Percentiles rank a stretch among this genome's conserved stretches.
Evolutionary conservation across 257 asterid genomes (phyloP).

Genomic region (Echium plantagineum): DNA sequence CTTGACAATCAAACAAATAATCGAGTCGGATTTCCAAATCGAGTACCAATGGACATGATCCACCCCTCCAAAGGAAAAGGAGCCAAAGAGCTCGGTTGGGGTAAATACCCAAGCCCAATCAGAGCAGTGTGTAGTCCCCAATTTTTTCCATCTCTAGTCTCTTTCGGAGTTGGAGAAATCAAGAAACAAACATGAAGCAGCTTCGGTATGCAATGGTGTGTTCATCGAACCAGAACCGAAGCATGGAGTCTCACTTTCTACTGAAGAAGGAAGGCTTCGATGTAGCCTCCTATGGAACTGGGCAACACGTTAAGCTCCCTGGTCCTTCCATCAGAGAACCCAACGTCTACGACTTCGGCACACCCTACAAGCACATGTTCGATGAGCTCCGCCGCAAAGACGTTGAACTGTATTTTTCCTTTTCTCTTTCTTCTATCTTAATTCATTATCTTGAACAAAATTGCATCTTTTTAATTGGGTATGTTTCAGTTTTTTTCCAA

Average conservation of each 20-base stretch:
- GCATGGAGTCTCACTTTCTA: slow-evolving; percentile 92
- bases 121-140: no score
- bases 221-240: slow-evolving; percentile 94
- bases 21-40: no score
- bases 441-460: no score
- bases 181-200: slow-evolving; percentile 36
- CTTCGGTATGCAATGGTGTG: slow-evolving; percentile 94
- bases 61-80: no score
- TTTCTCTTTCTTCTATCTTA: not conserved
- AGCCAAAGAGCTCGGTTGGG: no score
- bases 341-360: slow-evolving; percentile 92
- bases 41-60: no score
- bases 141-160: no score
- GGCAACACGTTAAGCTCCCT: slow-evolving; percentile 98
- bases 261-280: slow-evolving; percentile 84
- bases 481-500: not conserved
- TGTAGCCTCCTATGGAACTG: slow-evolving; percentile 92
- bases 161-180: no score
- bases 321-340: slow-evolving; percentile 98
- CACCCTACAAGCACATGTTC: slow-evolving; percentile 88
- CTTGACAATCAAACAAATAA: no score
- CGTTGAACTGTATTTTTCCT: slow-evolving; percentile 46
- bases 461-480: not conserved
- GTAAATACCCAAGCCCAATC: no score
- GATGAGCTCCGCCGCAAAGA: slow-evolving; percentile 98